Conservation (phyloP, 306 rosid genomes). For the Cyamopsis tetragonoloba region DNA sequence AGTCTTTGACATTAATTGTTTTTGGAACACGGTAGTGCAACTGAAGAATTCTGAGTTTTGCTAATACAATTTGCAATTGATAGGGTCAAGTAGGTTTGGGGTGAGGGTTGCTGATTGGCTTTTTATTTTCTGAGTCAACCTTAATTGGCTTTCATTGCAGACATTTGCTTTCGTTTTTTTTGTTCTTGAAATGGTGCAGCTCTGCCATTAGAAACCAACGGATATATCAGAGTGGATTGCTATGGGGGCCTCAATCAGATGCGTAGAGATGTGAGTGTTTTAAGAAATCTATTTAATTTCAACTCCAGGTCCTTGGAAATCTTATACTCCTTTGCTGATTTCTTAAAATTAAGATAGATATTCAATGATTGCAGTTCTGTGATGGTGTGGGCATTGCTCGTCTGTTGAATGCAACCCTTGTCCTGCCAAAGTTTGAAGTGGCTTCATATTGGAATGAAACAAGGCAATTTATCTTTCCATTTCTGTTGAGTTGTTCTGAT, state of each 20-base stretch:
- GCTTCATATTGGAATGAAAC: slow-evolving; percentile 95
- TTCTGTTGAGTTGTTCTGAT: background rate
- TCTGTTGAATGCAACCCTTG: slow-evolving; percentile 77
- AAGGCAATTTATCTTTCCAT: slow-evolving; percentile 44
- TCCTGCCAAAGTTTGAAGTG: slow-evolving; percentile 89
- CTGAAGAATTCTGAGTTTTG: background rate
- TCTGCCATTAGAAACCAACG: slow-evolving; percentile 64
- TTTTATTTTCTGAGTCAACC: slow-evolving; percentile 54
- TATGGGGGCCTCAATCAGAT: slow-evolving; percentile 94
- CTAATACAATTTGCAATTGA: background rate
- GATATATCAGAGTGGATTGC: slow-evolving; percentile 93
- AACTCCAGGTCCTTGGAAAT: background rate
- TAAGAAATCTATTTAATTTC: slow-evolving; percentile 10
- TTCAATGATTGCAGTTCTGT: slow-evolving; percentile 60
- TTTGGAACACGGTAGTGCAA: background rate
- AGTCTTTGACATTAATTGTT: background rate
- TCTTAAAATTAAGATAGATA: slow-evolving; percentile 18
- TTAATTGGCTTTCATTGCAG: slow-evolving; percentile 74
- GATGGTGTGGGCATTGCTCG: slow-evolving; percentile 93
- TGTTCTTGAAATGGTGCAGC: slow-evolving; percentile 72
- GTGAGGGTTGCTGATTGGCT: slow-evolving; percentile 25
- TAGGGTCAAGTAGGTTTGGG: slow-evolving; percentile 10
- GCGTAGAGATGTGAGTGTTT: slow-evolving; percentile 85
- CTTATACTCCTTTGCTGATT: slow-evolving; percentile 12
- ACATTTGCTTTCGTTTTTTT: slow-evolving; percentile 43